phyloP scores from a whole-genome alignment of 805 yeast species.

The Suhomyces sp. region DNA sequence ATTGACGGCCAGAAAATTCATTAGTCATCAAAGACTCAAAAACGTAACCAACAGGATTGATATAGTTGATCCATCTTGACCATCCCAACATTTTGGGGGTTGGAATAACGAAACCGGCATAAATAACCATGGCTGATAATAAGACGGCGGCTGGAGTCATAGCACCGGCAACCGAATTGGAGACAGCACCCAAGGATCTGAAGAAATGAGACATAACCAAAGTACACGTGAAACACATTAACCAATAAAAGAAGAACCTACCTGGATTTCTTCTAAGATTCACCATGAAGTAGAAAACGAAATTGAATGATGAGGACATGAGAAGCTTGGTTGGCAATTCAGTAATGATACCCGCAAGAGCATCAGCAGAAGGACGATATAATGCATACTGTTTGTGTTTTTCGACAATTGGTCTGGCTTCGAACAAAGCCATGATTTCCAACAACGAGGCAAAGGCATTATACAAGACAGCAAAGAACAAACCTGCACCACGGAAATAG shows the following conservation, averaged over 20 bases:
- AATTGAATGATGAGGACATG: constrained; percentile 46
- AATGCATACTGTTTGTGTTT: constrained; percentile 56
- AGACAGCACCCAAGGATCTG: constrained; percentile 41
- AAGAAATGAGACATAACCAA: constrained; percentile 51
- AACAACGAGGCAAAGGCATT: constrained; percentile 59
- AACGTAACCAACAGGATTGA: constrained; percentile 41
- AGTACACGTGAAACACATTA: constrained; percentile 43
- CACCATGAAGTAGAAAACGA: constrained; percentile 51
- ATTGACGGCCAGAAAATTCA: constrained; percentile 49
- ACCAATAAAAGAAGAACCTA: constrained; percentile 49
- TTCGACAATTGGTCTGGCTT: constrained; percentile 55
- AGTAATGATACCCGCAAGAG: constrained; percentile 57
- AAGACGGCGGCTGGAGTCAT: constrained; percentile 46
- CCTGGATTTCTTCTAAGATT: constrained; percentile 53
- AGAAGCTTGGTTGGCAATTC: constrained; percentile 52
- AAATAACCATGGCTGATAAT: constrained; percentile 52
- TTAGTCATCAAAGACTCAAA: constrained; percentile 55
- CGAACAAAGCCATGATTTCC: constrained; percentile 54
- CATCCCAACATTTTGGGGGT: constrained; percentile 50
- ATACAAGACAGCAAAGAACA: constrained; percentile 65
- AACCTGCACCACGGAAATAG: constrained; percentile 56
- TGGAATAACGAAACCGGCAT: constrained; percentile 47
- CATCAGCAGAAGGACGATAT: constrained; percentile 63
- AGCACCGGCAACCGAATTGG: constrained; percentile 40
- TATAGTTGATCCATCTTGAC: constrained; percentile 50